These are phyloP conservation scores for Fusarium miscanthi DNA, from an alignment of 2,329 filamentous ascomycete species.

Conservation along the genomic window DNA sequence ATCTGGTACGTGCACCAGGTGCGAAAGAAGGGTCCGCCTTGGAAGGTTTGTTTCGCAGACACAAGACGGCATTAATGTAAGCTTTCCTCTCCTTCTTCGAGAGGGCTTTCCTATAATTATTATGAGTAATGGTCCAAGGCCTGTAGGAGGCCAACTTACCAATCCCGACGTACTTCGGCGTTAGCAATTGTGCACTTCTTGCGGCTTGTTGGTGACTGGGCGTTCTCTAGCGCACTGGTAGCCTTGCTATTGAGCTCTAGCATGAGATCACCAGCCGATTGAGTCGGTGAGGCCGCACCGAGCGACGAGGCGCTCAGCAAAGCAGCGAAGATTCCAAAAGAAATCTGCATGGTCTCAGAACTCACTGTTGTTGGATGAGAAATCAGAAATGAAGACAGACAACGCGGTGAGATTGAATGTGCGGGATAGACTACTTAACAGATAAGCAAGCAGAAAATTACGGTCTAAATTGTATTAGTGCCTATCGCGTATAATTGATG, in stretches of 20 bases:
- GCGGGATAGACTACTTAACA: no score
- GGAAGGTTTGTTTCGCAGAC: not conserved
- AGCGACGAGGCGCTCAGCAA: not conserved
- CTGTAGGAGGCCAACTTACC: rapidly evolving
- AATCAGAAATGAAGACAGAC: no score
- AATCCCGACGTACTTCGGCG: not conserved
- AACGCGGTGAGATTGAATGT: no score
- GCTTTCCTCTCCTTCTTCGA: slow-evolving; percentile 7
- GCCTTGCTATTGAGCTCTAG: not conserved
- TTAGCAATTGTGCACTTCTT: slow-evolving; percentile 8
- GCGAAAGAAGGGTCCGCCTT: slow-evolving; percentile 6
- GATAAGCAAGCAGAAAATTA: not conserved
- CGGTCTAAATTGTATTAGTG: not conserved
- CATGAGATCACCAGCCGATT: not conserved
- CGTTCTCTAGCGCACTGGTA: not conserved
- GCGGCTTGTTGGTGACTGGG: rapidly evolving
- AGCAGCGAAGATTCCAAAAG: not conserved
- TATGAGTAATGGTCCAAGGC: rapidly evolving
- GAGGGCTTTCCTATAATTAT: not conserved
- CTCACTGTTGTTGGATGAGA: no score
- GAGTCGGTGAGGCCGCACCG: not conserved
- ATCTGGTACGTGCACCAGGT: slow-evolving; percentile 5
- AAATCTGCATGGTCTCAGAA: not conserved
- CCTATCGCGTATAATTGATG: not conserved
- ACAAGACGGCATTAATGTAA: not conserved